Evolutionary conservation across 2,329 filamentous ascomycete species (phyloP).

Genomic region (Hymenoscyphus albidus): DNA sequence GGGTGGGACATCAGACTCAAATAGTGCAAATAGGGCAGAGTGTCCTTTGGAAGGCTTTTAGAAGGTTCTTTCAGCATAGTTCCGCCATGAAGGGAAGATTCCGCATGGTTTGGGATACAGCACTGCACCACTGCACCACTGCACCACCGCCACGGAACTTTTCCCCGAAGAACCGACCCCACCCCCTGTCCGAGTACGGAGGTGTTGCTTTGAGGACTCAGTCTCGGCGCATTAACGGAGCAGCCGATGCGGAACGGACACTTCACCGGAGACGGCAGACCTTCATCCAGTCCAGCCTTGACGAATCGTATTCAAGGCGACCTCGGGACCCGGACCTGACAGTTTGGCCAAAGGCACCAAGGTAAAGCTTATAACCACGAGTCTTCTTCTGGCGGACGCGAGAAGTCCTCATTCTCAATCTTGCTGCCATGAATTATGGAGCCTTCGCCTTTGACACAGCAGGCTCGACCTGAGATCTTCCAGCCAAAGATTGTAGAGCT

Average conservation of each 20-base stretch:
- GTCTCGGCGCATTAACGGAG: not conserved
- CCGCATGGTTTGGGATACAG: too few relatives aligned
- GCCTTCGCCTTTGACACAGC: conserved; percentile 87
- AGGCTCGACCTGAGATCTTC: conserved; percentile 84
- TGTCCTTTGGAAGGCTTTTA: too few relatives aligned
- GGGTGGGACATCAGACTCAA: too few relatives aligned
- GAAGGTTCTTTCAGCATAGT: too few relatives aligned
- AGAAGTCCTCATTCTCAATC: conserved; percentile 2
- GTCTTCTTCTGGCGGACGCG: not conserved
- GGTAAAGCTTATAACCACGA: conserved; percentile 7
- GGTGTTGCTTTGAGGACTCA: too few relatives aligned
- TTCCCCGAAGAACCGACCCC: too few relatives aligned
- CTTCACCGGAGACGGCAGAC: not conserved
- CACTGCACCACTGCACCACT: too few relatives aligned
- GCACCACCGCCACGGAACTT: too few relatives aligned
- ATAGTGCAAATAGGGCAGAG: too few relatives aligned
- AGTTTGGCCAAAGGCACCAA: conserved; percentile 9
- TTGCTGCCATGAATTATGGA: conserved; percentile 58
- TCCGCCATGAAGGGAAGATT: too few relatives aligned
- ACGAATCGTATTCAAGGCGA: not conserved
- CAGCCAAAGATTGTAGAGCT: conserved; percentile 91
- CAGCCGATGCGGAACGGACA: not conserved
- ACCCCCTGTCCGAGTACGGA: too few relatives aligned
- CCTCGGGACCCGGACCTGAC: not conserved
- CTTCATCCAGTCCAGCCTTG: not conserved